Base-by-base conservation (phyloP, 2,329 filamentous ascomycete species). In the Alternaria novae-zelandiae region DNA sequence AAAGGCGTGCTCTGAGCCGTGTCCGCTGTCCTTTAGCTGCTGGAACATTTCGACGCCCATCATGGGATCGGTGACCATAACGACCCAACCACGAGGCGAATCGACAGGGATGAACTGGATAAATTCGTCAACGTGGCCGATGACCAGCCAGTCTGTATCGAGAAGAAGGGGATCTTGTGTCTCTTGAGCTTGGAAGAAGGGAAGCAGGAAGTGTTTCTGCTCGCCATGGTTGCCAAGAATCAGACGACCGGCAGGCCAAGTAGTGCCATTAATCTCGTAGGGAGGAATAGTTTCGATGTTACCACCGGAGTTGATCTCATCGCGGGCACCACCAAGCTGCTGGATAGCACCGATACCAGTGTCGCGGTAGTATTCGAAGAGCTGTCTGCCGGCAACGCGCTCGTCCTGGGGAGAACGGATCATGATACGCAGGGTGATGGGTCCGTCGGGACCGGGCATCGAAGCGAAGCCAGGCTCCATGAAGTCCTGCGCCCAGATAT, bases 251-350 rank as follows among this genome's bases (percentile, higher is more conserved):
- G 67, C 70, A 2, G 67, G 68, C 28, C 70, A 76, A 2, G 15
- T 20, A 25, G 26, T 59, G 12, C 60, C 63, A 15, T 61, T 66
- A 36, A 58, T 9, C 21, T 28, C 64, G 45, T 70, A 76, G 0
- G 81, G 80, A 5, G 79, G 81, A 26, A 82, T 81, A 0, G 79
- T 79, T 59, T 82, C 80, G 4, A 83, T 53, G 57, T 82, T 82
- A 0, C 81, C 72, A 49, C 68, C 63, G 13, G 69, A 69, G 32
- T 76, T 73, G 45, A 75, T 65, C 30, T 70, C 66, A 26, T 55
- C 41, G 28, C 63, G 51, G 20, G 49, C 46, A 25, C 59, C 59
- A 5, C 61, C 70, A 1, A 66, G 60, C 8, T 68, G 58, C 66
- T 82, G 77, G 2, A 81, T 74, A 0, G 72, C 79, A 0, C 79